Base-by-base conservation (phyloP, 495 filamentous ascomycete genomes). In the Sphaerosporella brunnea region DNA sequence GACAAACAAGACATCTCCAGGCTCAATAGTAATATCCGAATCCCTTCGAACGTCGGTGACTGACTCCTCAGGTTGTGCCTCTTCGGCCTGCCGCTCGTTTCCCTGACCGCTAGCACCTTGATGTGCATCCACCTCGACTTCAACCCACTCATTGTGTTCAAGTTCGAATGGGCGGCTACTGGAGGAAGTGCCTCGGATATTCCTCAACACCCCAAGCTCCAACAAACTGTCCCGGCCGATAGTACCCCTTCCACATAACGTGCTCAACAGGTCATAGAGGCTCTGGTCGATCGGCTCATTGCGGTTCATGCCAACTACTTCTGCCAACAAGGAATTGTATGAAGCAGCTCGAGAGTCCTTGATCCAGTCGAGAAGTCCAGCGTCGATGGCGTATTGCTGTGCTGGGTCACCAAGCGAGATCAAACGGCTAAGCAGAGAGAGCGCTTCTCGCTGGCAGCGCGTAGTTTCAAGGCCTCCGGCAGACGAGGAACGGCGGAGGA, bases 211-310 rank as follows among this genome's bases (percentile, higher is more conserved):
- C 24, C 40, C 40, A 8, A 25, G 20, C 40, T 43, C 40, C 1
- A 25, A 11, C 13, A 46, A 9, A 34, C 15, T 25, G 10, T 36
- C 28, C 43, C 43, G 34, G n/a, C 18, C 23, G 26, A 35, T 4
- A 32, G 25, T 13, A n/a, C 28, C 26, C 43, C 43, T 24, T 43
- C 40, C 24, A 26, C 40, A 26, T 13, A 43, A n/a, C 11, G 19
- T 11, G 18, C 10, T 35, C 43, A 46, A n/a, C 26, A 46, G 28
- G 7, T 46, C 43, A n/a, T 34, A 34, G 10, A 46, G 18, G 35
- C 21, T 46, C 43, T 34, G 43, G 19, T 46, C 43, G 18, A 46
- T 7, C 10, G 25, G 43, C 10, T 46, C 25, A 36, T 36, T 28
- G 5, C 20, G 4, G 39, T 43, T 21, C n/a, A 21, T 23, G 16